Base-by-base conservation (phyloP, 1,284 basidiomycete species). In the Pisolithus thermaeus region DNA sequence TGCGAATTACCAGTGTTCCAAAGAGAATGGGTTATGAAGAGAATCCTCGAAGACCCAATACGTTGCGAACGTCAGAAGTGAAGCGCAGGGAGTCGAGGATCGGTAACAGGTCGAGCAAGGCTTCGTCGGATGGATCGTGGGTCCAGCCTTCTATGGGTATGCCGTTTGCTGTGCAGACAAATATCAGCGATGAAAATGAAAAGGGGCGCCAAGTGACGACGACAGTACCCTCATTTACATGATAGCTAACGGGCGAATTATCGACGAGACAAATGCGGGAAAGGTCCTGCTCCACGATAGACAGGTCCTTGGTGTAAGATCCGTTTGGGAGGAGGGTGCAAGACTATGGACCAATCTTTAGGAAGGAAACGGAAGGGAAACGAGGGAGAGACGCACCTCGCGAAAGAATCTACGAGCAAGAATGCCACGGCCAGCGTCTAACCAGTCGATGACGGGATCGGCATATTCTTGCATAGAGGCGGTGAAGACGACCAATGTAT, bases 71-170 rank as follows among this genome's bases (percentile, higher is more conserved):
- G 67, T 99, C 96, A 54, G 83, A 89, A 4, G 95, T 97, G 71
- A 99, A 99, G 30, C 96, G 82, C 54, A 99, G 72, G 48, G 91
- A 94, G 70, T 99, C 96, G 52, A 99, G 81, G 45, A 99, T 87
- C 20, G 96, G 96, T 20, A 99, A 76, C 51, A 97, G 79, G 71
- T 99, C 95, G 47, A 99, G 83, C 45, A 99, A 76, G 9, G 95
- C 96, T 73, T 98, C 93, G 72, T 99, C 96, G 55, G 87, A 86
- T 22, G 94, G 95, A 70, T 99, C 97, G 56, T 94, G 88, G 18
- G 94, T 97, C 96, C 96, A 99, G 42, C 96, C 96, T 75, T 99
- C 96, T 67, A 99, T 93, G 32, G 96, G 97, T 60, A 99, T 93
- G 44, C 95, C 96, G 69, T 99, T 99, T 44, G 92, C 95, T 92